Conservation (phyloP, 1,284 basidiomycete species). For the Leccinum subrobustum region DNA sequence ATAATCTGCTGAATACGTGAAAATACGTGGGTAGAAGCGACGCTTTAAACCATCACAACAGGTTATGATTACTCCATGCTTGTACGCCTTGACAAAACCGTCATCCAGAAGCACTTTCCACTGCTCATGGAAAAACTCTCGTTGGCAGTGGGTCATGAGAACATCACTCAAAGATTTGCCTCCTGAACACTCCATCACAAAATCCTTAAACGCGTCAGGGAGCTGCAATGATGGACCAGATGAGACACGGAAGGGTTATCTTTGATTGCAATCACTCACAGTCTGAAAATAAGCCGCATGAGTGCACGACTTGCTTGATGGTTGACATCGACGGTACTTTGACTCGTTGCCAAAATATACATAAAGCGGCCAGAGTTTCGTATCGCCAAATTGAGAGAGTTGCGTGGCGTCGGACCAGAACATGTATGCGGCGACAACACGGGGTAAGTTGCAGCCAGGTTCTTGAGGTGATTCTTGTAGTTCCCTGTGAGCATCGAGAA, state of each 20-base stretch:
- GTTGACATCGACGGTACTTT: neutral
- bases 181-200: neutral
- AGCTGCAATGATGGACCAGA: neutral
- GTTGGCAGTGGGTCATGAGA: slow-evolving; percentile 18
- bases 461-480: neutral
- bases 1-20: slow-evolving; percentile 31
- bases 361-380: neutral
- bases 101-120: slow-evolving; percentile 14
- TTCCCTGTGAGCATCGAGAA: neutral
- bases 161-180: neutral
- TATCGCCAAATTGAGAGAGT: neutral
- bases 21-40: slow-evolving; percentile 21
- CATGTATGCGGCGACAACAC: neutral
- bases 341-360: neutral
- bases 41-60: slow-evolving; percentile 21
- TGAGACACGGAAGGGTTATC: neutral
- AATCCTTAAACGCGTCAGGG: slow-evolving; percentile 13
- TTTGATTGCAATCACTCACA: neutral
- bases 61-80: slow-evolving; percentile 19
- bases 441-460: neutral
- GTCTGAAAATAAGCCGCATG: neutral
- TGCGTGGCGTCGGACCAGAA: neutral
- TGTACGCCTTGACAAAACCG: slow-evolving; percentile 13
- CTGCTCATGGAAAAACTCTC: slow-evolving; percentile 23
- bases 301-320: neutral